Percentiles rank a stretch among this genome's conserved stretches.
These are phyloP conservation scores for Cladosporium sp. DNA, from an alignment of 2,329 filamentous ascomycete genomes.

Conservation along the genomic window DNA sequence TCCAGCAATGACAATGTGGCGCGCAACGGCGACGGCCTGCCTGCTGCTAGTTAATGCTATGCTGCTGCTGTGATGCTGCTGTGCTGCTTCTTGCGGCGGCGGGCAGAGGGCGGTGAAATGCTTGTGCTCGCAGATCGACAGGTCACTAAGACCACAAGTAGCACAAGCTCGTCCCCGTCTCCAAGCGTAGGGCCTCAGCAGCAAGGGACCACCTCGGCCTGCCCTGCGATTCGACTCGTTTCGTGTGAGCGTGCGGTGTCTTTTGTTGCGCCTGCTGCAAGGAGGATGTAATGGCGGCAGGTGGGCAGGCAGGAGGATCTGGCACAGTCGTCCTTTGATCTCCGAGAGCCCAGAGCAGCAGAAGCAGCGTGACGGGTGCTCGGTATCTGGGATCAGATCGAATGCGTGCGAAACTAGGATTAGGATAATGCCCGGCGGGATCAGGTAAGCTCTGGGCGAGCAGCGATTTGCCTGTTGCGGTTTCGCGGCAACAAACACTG, in stretches of 20 bases:
- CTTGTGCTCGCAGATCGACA: conserved; percentile 12
- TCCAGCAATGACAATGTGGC: neutral
- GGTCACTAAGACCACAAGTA: conserved; percentile 3
- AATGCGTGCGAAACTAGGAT: conserved; percentile 12
- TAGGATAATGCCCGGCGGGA: neutral
- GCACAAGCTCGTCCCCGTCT: conserved; percentile 8
- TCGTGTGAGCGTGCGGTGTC: neutral
- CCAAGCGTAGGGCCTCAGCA: conserved; percentile 1
- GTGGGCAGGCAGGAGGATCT: neutral
- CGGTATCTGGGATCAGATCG: neutral
- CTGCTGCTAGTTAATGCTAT: no score
- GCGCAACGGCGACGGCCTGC: neutral
- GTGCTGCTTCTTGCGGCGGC: neutral
- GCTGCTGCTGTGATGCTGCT: no score
- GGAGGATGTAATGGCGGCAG: neutral
- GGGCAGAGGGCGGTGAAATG: conserved; percentile 12
- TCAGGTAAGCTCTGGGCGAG: conserved; percentile 7
- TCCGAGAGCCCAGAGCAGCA: neutral
- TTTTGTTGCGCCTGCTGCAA: neutral
- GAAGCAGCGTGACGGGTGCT: conserved; percentile 11
- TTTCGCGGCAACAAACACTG: conserved; percentile 7
- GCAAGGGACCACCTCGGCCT: conserved; percentile 13
- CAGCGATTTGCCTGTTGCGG: conserved; percentile 3
- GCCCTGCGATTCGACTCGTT: neutral
- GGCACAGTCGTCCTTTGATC: neutral